Evolutionary conservation across 2,329 filamentous ascomycete species (phyloP).

Genomic region (Dothidotthia symphoricarpi): DNA sequence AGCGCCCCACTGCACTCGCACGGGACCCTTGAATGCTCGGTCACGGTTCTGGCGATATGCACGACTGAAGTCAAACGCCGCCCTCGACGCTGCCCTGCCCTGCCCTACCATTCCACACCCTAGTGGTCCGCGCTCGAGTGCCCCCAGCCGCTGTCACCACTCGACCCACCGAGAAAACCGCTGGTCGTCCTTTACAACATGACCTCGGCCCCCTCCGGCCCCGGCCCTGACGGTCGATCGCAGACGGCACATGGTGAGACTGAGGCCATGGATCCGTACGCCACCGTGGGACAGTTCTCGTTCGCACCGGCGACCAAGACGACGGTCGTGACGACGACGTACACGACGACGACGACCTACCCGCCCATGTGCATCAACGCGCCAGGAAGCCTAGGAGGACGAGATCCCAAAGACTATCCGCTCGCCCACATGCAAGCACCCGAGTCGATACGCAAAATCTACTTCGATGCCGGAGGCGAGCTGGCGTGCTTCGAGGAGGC

Average conservation of each 20-base stretch:
- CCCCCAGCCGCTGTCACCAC: too few species aligned
- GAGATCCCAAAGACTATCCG: slow-evolving; percentile 88
- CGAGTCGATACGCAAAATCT: slow-evolving; percentile 71
- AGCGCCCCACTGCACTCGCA: too few species aligned
- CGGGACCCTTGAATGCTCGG: not conserved
- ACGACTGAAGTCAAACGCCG: slow-evolving; percentile 4
- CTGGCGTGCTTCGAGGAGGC: slow-evolving; percentile 63
- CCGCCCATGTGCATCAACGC: slow-evolving; percentile 79
- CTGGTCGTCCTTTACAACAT: too few species aligned
- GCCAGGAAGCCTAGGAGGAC: slow-evolving; percentile 65
- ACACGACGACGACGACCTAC: slow-evolving; percentile 77
- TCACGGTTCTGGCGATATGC: slow-evolving; percentile 13
- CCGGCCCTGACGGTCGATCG: slow-evolving; percentile 25
- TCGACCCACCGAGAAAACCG: too few species aligned
- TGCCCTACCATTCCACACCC: slow-evolving; percentile 1
- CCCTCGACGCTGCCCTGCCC: not conserved
- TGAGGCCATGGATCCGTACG: slow-evolving; percentile 31
- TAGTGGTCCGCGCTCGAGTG: not conserved
- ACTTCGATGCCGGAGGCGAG: slow-evolving; percentile 65
- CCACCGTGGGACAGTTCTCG: slow-evolving; percentile 59
- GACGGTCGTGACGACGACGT: slow-evolving; percentile 81
- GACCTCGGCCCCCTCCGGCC: slow-evolving; percentile 27
- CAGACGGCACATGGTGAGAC: slow-evolving; percentile 25
- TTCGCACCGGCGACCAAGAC: slow-evolving; percentile 64
- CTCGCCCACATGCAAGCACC: slow-evolving; percentile 81